A percentile compares a stretch with the other conserved stretches of the same genome.
Evolutionary conservation across 1,139 yeast species (phyloP).

Genomic region (Yamadazyma pseudoaaseri): DNA sequence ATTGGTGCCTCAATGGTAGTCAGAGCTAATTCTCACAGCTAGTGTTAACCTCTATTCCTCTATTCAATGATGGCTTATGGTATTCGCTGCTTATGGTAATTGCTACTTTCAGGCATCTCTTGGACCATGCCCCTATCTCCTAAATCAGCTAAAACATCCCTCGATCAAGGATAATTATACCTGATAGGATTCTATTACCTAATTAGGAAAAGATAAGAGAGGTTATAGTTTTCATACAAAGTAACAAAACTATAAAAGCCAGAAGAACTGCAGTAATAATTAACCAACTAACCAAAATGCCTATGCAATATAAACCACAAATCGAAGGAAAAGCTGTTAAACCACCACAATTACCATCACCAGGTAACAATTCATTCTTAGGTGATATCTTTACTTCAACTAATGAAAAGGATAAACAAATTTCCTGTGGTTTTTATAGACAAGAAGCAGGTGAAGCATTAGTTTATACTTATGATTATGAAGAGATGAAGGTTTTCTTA

Average conservation of each 20-base stretch:
- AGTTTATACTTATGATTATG: slow-evolving; percentile 62
- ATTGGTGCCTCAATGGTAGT: too few species aligned
- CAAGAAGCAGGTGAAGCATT: slow-evolving; percentile 67
- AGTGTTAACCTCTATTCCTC: too few species aligned
- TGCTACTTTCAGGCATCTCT: too few species aligned
- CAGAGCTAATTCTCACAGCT: too few species aligned
- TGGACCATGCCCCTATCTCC: too few species aligned
- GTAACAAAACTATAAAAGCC: background rate
- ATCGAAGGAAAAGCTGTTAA: slow-evolving; percentile 52
- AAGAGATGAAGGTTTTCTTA: slow-evolving; percentile 68
- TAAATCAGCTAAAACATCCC: too few species aligned
- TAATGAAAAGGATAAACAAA: slow-evolving; percentile 56
- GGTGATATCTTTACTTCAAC: slow-evolving; percentile 63
- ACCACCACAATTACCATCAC: slow-evolving; percentile 59
- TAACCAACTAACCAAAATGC: slow-evolving; percentile 38
- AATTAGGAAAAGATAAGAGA: slow-evolving; percentile 11
- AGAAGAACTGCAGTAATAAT: too few species aligned
- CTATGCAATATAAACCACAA: slow-evolving; percentile 55
- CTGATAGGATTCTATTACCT: slow-evolving; percentile 10
- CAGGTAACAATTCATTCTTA: slow-evolving; percentile 63
- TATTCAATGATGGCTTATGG: too few species aligned
- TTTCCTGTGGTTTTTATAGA: slow-evolving; percentile 64
- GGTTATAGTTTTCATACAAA: too few species aligned
- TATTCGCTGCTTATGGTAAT: too few species aligned
- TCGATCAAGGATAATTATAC: too few species aligned